Evolutionary conservation across 2,329 filamentous ascomycete genomes (phyloP).

Genomic region (Colletotrichum gloeosporioides): DNA sequence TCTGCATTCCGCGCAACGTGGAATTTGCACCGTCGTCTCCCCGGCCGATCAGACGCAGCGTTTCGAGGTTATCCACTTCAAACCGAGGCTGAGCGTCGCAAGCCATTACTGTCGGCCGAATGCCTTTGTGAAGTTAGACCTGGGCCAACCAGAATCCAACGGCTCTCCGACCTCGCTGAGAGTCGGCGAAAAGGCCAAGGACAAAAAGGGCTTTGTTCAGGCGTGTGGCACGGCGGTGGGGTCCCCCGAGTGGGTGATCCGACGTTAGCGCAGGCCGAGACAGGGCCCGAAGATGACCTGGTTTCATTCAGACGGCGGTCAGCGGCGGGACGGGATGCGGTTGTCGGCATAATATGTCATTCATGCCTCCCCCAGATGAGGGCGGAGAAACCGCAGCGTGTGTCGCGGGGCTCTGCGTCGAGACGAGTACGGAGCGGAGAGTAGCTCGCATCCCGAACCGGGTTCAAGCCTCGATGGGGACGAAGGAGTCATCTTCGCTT

Average conservation of each 20-base stretch:
- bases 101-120: conserved; percentile 1
- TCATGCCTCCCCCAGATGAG: neutral
- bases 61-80: neutral
- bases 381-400: neutral
- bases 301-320: neutral
- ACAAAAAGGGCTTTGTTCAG: neutral
- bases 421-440: neutral
- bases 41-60: neutral
- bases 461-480: neutral
- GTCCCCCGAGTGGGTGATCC: neutral
- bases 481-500: neutral
- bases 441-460: neutral
- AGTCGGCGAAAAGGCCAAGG: neutral
- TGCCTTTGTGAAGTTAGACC: neutral
- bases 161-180: conserved; percentile 10
- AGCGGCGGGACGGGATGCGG: neutral
- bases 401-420: neutral
- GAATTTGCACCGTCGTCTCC: neutral
- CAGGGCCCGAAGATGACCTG: neutral
- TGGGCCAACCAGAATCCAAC: neutral
- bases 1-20: neutral
- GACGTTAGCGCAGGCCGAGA: neutral
- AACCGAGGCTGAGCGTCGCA: conserved; percentile 10
- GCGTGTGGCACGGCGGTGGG: neutral
- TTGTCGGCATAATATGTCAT: neutral